phyloP scores from a whole-genome alignment of 2,329 filamentous ascomycete species.

The Blumeriella jaapii region DNA sequence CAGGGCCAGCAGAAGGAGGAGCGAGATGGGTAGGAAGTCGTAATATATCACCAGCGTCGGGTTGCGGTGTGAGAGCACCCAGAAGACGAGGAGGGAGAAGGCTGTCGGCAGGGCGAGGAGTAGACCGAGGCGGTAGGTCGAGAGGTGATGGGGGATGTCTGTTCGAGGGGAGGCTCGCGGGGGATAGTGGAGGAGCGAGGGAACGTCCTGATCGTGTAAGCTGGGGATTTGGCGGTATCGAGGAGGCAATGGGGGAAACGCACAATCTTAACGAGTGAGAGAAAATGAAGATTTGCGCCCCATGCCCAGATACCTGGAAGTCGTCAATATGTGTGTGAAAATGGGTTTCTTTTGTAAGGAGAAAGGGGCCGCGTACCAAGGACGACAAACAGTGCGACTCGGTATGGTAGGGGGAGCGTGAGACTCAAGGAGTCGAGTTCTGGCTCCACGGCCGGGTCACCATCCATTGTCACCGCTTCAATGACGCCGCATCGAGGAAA shows the following conservation, averaged over 20 bases:
- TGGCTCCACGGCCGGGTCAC: slow-evolving; percentile 58
- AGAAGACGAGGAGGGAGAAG: slow-evolving; percentile 69
- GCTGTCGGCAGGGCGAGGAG: slow-evolving; percentile 41
- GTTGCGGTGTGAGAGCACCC: slow-evolving; percentile 63
- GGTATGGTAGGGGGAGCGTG: slow-evolving; percentile 78
- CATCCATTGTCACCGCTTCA: slow-evolving; percentile 46
- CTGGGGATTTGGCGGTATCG: neutral
- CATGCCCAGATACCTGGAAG: slow-evolving; percentile 80
- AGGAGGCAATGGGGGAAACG: slow-evolving; percentile 19
- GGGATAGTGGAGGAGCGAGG: slow-evolving; percentile 77
- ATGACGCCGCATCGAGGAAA: slow-evolving; percentile 21
- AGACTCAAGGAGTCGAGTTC: slow-evolving; percentile 78
- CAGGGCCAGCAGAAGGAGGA: slow-evolving; percentile 60
- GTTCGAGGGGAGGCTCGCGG: slow-evolving; percentile 52
- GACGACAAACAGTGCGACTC: slow-evolving; percentile 75
- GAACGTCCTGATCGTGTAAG: slow-evolving; percentile 50
- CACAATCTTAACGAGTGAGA: slow-evolving; percentile 66
- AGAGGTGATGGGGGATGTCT: slow-evolving; percentile 64
- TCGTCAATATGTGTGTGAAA: slow-evolving; percentile 10
- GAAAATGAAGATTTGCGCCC: slow-evolving; percentile 83
- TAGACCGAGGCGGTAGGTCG: slow-evolving; percentile 75
- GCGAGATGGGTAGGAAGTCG: slow-evolving; percentile 78
- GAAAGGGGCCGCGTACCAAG: slow-evolving; percentile 46
- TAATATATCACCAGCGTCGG: slow-evolving; percentile 60
- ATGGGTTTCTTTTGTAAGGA: neutral